phyloP scores from a whole-genome alignment of 2,329 filamentous ascomycete species.

The Fusarium stilboides region DNA sequence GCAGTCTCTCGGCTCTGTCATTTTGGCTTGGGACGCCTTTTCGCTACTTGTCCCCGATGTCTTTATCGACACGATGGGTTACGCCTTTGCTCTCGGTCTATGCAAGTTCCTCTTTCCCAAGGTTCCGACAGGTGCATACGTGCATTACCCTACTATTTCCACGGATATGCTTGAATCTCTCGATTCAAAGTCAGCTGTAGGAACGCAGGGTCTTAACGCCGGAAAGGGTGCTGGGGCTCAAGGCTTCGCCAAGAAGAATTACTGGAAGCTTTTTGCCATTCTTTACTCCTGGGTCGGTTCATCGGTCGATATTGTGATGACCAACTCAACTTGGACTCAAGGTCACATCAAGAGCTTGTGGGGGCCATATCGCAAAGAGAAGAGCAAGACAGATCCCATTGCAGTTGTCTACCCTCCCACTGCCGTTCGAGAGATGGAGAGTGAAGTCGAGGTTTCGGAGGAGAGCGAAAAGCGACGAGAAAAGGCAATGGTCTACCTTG shows the following conservation, averaged over 20 bases:
- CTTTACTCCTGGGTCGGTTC: slow-evolving; percentile 88
- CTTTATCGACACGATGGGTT: slow-evolving; percentile 98
- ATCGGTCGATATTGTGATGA: slow-evolving; percentile 94
- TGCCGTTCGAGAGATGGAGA: slow-evolving; percentile 86
- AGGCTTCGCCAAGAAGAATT: slow-evolving; percentile 80
- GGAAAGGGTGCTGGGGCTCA: slow-evolving; percentile 82
- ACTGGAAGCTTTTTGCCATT: slow-evolving; percentile 89
- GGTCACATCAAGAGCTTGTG: slow-evolving; percentile 85
- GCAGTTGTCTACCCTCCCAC: slow-evolving; percentile 92
- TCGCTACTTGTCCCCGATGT: slow-evolving; percentile 92
- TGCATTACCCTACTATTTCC: slow-evolving; percentile 98
- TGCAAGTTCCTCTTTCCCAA: slow-evolving; percentile 84
- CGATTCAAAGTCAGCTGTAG: slow-evolving; percentile 71
- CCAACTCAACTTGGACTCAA: slow-evolving; percentile 96
- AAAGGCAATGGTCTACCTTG: slow-evolving; percentile 88
- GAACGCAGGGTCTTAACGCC: slow-evolving; percentile 82
- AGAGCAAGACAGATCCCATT: slow-evolving; percentile 68
- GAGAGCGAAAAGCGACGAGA: slow-evolving; percentile 79
- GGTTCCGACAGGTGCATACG: slow-evolving; percentile 91
- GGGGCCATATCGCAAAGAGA: slow-evolving; percentile 70
- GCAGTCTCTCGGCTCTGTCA: slow-evolving; percentile 90
- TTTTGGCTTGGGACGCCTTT: slow-evolving; percentile 94
- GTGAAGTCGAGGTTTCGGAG: slow-evolving; percentile 78
- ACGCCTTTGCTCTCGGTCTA: slow-evolving; percentile 89
- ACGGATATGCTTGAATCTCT: slow-evolving; percentile 96